phyloP scores from a whole-genome alignment of 148 eudicot genomes.

The Rhododendron kiyosumense region DNA sequence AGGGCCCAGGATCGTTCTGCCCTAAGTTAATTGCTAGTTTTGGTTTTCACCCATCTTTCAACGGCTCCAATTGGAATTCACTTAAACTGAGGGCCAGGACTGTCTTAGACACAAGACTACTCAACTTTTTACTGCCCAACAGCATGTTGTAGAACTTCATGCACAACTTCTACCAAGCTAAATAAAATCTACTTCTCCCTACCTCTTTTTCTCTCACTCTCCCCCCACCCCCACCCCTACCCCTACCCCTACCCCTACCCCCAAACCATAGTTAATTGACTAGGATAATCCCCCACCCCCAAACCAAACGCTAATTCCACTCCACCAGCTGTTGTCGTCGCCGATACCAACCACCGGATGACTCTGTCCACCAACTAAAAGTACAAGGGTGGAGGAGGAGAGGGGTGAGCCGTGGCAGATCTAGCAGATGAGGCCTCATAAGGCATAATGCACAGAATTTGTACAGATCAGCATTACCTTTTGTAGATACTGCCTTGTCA shows the following conservation, averaged over 20 bases:
- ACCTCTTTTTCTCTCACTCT: background rate
- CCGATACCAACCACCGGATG: background rate
- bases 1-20: background rate
- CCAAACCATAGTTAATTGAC: too few relatives aligned
- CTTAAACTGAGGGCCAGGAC: background rate
- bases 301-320: too few relatives aligned
- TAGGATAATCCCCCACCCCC: too few relatives aligned
- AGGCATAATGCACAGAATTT: background rate
- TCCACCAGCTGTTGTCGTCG: background rate
- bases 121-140: background rate
- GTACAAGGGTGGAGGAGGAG: background rate
- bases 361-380: background rate
- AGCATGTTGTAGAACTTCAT: background rate
- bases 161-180: background rate
- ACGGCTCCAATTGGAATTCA: background rate
- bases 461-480: background rate
- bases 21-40: background rate
- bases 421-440: background rate
- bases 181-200: background rate
- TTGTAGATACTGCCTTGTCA: background rate
- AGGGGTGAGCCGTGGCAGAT: background rate
- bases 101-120: background rate
- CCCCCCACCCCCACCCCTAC: too few relatives aligned
- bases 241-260: too few relatives aligned
- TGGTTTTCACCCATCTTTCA: background rate